Conservation (phyloP, 2,329 filamentous ascomycete genomes). For the Chaetomium globosum region DNA sequence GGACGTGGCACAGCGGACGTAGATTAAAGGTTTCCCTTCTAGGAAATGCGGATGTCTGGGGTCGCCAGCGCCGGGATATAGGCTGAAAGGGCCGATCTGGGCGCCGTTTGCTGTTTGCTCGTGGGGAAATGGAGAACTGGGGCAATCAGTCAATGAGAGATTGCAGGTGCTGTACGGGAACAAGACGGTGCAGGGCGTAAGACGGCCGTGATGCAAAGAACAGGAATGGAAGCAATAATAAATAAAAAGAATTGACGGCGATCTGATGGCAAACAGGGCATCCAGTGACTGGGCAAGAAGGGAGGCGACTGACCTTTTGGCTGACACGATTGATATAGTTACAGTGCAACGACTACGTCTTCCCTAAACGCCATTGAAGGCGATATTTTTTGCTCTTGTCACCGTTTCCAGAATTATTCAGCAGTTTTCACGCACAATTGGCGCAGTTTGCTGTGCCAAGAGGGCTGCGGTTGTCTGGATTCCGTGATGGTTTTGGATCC, state of each 20-base stretch:
- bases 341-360: neutral
- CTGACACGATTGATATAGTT: conserved; percentile 6
- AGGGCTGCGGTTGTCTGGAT: neutral
- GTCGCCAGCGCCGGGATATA: conserved; percentile 30
- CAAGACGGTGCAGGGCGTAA: neutral
- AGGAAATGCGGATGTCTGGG: conserved; percentile 34
- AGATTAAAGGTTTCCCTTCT: conserved; percentile 32
- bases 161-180: conserved; percentile 8
- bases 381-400: neutral
- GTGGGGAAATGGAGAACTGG: neutral
- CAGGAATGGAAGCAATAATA: neutral
- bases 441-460: conserved; percentile 25
- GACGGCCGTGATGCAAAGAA: neutral
- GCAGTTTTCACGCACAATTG: conserved; percentile 35
- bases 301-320: neutral
- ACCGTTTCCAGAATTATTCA: conserved; percentile 24
- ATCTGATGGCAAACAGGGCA: conserved; percentile 9
- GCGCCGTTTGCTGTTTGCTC: conserved; percentile 14
- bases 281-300: neutral
- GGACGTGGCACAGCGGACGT: conserved; percentile 21
- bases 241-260: neutral
- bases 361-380: conserved; percentile 5
- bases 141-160: conserved; percentile 1
- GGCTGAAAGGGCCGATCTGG: conserved; percentile 32
- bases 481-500: conserved; percentile 14